Evolutionary conservation across 768 basidiomycete species (phyloP).

Genomic region (Sistotremastrum niveocremeum): DNA sequence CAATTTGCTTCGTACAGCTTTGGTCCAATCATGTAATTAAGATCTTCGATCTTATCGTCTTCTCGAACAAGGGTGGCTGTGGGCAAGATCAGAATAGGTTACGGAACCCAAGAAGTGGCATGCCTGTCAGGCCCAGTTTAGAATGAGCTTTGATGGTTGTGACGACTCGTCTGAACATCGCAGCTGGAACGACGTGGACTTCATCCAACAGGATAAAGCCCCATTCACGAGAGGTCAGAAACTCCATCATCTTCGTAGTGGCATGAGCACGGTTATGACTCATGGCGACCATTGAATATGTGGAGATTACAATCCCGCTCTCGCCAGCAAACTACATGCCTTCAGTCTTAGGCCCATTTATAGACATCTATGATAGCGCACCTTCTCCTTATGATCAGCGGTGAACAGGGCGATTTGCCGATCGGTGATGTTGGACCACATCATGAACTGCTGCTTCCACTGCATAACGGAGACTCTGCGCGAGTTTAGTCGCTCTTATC

Average conservation of each 20-base stretch:
- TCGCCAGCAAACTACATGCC: slow-evolving; percentile 76
- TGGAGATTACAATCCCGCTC: slow-evolving; percentile 95
- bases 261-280: slow-evolving; percentile 98
- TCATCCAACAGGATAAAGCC: slow-evolving; percentile 96
- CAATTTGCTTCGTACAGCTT: slow-evolving; percentile 99
- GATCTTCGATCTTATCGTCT: slow-evolving; percentile 96
- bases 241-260: slow-evolving; percentile 99
- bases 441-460: slow-evolving; percentile 97
- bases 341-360: slow-evolving; percentile 1
- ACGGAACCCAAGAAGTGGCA: slow-evolving; percentile 11
- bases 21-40: slow-evolving; percentile 99
- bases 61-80: slow-evolving; percentile 94
- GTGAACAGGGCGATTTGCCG: slow-evolving; percentile 96
- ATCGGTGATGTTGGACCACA: slow-evolving; percentile 97
- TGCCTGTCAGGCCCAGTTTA: slow-evolving; percentile 92
- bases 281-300: slow-evolving; percentile 99
- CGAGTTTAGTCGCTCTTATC: not conserved
- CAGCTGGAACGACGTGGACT: slow-evolving; percentile 97
- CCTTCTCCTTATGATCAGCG: slow-evolving; percentile 93
- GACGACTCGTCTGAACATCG: slow-evolving; percentile 96
- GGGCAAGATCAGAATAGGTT: not conserved
- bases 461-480: slow-evolving; percentile 87
- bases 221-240: slow-evolving; percentile 96
- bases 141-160: slow-evolving; percentile 99
- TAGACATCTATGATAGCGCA: slow-evolving; percentile 15